Conservation (phyloP, 768 basidiomycete genomes). For the Dioszegia aurantiaca region DNA sequence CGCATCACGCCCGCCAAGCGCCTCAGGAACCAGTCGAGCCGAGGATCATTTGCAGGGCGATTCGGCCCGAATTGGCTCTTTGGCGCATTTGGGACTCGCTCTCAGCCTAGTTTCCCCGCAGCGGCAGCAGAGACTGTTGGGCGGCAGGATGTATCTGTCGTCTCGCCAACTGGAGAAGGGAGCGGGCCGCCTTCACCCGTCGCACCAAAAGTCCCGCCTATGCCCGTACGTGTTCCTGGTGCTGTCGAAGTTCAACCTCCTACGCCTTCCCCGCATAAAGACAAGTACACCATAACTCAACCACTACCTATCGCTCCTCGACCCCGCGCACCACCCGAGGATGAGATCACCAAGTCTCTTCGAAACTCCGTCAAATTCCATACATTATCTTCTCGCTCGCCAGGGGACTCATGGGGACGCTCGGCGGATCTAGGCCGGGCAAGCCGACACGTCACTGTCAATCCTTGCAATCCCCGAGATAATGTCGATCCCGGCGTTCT, state of each 20-base stretch:
- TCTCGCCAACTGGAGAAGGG: slow-evolving; percentile 1
- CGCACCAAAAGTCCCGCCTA: background rate
- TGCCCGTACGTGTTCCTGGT: slow-evolving; percentile 31
- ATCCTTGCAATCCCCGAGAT: slow-evolving; percentile 46
- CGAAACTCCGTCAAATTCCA: slow-evolving; percentile 18
- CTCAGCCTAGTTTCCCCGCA: slow-evolving; percentile 41
- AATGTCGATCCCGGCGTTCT: slow-evolving; percentile 29
- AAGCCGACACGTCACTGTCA: slow-evolving; percentile 51
- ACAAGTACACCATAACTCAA: slow-evolving; percentile 15
- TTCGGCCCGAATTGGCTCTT: slow-evolving; percentile 44
- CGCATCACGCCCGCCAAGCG: slow-evolving; percentile 33
- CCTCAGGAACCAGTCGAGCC: slow-evolving; percentile 32
- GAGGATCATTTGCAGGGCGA: slow-evolving; percentile 33
- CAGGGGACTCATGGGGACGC: slow-evolving; percentile 19
- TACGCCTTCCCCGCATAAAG: slow-evolving; percentile 18
- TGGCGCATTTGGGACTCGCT: slow-evolving; percentile 29
- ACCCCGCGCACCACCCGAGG: slow-evolving; percentile 10
- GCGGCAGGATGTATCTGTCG: slow-evolving; percentile 32
- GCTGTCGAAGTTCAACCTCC: slow-evolving; percentile 21
- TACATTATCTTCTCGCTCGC: slow-evolving; percentile 16
- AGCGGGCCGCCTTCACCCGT: slow-evolving; percentile 22
- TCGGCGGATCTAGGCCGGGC: slow-evolving; percentile 17
- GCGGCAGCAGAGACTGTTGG: slow-evolving; percentile 38
- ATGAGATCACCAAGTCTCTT: slow-evolving; percentile 21
- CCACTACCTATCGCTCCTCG: slow-evolving; percentile 25